Conservation (phyloP, 345 rosid genomes). For the Gossypium raimondii region DNA sequence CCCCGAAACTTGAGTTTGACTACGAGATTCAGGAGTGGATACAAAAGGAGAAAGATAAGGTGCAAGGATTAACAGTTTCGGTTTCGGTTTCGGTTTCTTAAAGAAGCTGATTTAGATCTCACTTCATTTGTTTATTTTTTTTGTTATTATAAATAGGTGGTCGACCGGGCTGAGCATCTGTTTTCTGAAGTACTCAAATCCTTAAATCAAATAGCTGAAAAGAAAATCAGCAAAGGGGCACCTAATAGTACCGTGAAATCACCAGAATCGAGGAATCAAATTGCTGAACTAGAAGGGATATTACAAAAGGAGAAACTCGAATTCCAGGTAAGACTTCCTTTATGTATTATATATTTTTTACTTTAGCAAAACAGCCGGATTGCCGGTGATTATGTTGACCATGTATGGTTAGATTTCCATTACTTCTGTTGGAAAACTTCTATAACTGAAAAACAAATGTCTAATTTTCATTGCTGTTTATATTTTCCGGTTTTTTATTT, state of each 20-base stretch:
- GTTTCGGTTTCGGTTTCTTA: neutral
- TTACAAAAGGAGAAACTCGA: constrained; percentile 76
- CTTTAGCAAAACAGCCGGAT: too few species aligned
- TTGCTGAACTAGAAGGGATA: constrained; percentile 57
- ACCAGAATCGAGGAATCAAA: constrained; percentile 42
- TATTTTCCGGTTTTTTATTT: neutral
- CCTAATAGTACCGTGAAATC: constrained; percentile 15
- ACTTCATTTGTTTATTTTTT: constrained; percentile 13
- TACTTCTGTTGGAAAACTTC: neutral
- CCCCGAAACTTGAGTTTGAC: constrained; percentile 67
- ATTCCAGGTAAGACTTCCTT: constrained; percentile 49
- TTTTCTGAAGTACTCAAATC: constrained; percentile 76
- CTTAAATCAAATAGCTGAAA: constrained; percentile 50
- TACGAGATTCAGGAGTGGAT: constrained; percentile 74
- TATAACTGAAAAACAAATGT: neutral
- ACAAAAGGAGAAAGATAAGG: constrained; percentile 74
- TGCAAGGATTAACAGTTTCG: constrained; percentile 23
- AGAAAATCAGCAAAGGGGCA: constrained; percentile 26
- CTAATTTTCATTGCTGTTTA: neutral
- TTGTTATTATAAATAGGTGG: constrained; percentile 45
- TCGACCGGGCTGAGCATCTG: constrained; percentile 59
- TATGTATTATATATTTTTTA: neutral
- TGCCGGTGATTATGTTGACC: too few species aligned
- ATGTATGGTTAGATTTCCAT: neutral
- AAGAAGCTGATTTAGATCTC: constrained; percentile 10